Evolutionary conservation across 768 basidiomycete species (phyloP).

Genomic region (Lactarius trivialis): DNA sequence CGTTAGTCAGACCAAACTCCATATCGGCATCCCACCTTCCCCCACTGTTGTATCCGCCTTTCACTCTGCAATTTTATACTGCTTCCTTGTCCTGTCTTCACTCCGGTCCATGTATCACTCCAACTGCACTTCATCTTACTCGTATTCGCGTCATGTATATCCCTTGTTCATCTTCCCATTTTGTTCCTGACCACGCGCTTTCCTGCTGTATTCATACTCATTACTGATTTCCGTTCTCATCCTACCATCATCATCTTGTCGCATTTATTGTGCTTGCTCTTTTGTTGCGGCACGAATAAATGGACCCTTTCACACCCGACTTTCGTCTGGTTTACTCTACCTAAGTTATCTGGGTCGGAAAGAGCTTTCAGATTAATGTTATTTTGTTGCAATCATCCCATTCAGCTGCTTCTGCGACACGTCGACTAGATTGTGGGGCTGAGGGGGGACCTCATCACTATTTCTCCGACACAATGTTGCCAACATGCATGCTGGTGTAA

Average conservation of each 20-base stretch:
- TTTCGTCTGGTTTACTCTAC: background rate
- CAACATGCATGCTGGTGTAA: background rate
- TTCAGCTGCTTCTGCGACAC: background rate
- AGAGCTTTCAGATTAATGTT: background rate
- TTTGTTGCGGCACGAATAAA: slow-evolving; percentile 1
- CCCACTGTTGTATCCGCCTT: background rate
- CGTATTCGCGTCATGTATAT: background rate
- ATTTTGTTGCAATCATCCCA: background rate
- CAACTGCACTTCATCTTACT: background rate
- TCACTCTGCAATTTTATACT: background rate
- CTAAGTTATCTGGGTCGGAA: background rate
- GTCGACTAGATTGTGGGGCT: too few relatives aligned
- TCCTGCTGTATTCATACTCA: background rate
- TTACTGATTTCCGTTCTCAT: background rate
- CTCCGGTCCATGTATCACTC: background rate
- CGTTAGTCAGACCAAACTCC: background rate
- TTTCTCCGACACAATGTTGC: background rate
- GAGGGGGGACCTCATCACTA: background rate
- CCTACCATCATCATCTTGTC: slow-evolving; percentile 5
- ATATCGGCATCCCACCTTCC: background rate
- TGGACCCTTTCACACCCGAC: background rate
- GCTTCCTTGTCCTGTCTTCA: background rate
- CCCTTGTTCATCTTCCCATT: background rate
- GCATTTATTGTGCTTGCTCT: slow-evolving; percentile 6
- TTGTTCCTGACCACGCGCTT: background rate